phyloP scores from a whole-genome alignment of 192 early-diverging fungal species.

The Coemansia sp. region DNA sequence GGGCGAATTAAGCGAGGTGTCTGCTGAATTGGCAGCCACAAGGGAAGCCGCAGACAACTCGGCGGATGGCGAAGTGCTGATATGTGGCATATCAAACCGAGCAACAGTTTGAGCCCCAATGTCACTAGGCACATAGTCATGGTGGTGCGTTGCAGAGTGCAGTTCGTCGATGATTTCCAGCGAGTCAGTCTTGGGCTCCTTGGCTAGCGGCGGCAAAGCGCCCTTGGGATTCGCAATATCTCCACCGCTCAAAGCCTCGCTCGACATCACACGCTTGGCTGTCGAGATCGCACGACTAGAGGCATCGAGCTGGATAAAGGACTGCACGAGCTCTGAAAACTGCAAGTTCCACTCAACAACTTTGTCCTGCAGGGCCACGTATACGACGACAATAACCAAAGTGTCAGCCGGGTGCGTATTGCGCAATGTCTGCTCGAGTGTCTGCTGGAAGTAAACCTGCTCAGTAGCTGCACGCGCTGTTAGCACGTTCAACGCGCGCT shows the following conservation, averaged over 20 bases:
- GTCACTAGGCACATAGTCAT: constrained; percentile 15
- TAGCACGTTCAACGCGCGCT: constrained; percentile 70
- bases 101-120: not conserved
- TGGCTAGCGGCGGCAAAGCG: not conserved
- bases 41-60: not conserved
- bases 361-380: constrained; percentile 74
- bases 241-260: not conserved
- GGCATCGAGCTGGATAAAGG: constrained; percentile 77
- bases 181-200: constrained; percentile 36
- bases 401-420: constrained; percentile 77
- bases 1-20: not conserved
- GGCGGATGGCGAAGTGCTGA: constrained; percentile 31
- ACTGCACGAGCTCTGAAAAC: constrained; percentile 75
- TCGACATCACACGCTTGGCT: constrained; percentile 13
- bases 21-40: not conserved
- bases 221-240: not conserved
- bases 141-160: constrained; percentile 33
- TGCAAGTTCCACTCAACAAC: constrained; percentile 83
- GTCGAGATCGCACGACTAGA: constrained; percentile 3
- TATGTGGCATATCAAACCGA: constrained; percentile 38
- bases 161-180: constrained; percentile 48
- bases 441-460: constrained; percentile 79
- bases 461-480: constrained; percentile 70
- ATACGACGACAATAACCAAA: constrained; percentile 76
- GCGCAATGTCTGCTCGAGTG: constrained; percentile 80